Percentiles rank a stretch among this genome's conserved stretches.
These are phyloP conservation scores for Solanum sejunctum DNA, from an alignment of 257 asterid genomes.

Conservation along the genomic window DNA sequence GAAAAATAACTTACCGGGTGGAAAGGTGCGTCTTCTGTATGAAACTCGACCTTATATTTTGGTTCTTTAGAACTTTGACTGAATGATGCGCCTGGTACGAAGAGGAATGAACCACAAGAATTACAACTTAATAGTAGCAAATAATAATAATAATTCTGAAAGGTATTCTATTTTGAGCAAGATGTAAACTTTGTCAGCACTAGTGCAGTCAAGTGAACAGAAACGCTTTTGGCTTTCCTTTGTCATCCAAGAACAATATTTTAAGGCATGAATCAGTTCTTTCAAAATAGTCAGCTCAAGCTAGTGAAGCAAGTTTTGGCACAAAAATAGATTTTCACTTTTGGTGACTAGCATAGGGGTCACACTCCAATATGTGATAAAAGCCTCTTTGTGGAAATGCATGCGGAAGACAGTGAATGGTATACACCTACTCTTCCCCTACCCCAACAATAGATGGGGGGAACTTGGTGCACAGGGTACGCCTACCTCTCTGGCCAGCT, in stretches of 20 bases:
- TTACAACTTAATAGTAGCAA: background rate
- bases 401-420: background rate
- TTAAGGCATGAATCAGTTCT: background rate
- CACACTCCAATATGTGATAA: background rate
- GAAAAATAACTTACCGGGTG: constrained; percentile 49
- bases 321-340: background rate
- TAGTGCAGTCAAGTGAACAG: background rate
- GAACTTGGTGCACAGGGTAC: background rate
- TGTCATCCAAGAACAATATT: background rate
- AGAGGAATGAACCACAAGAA: background rate
- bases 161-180: background rate
- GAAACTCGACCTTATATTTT: constrained; percentile 75
- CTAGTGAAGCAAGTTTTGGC: background rate
- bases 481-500: background rate
- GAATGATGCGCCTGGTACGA: constrained; percentile 49
- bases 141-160: background rate
- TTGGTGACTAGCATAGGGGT: background rate
- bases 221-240: background rate
- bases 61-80: constrained; percentile 86
- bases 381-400: background rate
- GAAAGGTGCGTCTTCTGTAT: constrained; percentile 67
- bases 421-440: background rate
- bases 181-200: background rate
- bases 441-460: background rate
- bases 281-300: background rate